Evolutionary conservation across 495 filamentous ascomycete genomes (phyloP).

Genomic region (Penicillium arizonense): DNA sequence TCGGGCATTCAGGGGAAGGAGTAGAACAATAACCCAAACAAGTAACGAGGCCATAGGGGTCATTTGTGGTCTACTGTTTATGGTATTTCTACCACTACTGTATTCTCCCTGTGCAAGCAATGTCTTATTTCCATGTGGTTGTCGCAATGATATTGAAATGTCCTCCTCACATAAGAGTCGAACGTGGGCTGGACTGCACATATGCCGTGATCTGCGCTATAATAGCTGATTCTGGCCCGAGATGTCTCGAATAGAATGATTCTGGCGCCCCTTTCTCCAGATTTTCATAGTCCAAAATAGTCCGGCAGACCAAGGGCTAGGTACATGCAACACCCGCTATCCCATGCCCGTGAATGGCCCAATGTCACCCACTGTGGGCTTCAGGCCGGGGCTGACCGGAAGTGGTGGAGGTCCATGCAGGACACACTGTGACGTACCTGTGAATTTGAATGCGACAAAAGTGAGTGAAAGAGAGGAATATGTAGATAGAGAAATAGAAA

Average conservation of each 20-base stretch:
- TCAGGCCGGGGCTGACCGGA: slow-evolving; percentile 10
- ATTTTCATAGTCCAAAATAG: neutral
- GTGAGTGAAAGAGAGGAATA: neutral
- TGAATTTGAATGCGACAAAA: neutral
- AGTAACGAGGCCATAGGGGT: no score
- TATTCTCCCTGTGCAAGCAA: no score
- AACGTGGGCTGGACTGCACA: slow-evolving; percentile 1
- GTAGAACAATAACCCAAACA: no score
- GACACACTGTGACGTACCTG: slow-evolving; percentile 8
- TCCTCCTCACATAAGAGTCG: neutral
- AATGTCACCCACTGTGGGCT: slow-evolving; percentile 2
- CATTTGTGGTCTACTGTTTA: no score
- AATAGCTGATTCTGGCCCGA: slow-evolving; percentile 14
- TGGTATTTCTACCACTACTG: no score
- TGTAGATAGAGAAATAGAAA: neutral
- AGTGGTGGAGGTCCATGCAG: slow-evolving; percentile 4
- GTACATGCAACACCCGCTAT: neutral
- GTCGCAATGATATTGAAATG: neutral
- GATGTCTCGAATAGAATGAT: slow-evolving; percentile 1
- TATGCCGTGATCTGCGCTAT: slow-evolving; percentile 13
- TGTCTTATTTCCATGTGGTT: neutral
- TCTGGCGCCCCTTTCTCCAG: slow-evolving; percentile 7
- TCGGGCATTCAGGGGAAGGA: no score
- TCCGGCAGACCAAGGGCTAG: neutral
- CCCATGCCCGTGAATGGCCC: slow-evolving; percentile 2